Conservation (phyloP, 2,329 filamentous ascomycete species). For the Gliomastix tumulicola region DNA sequence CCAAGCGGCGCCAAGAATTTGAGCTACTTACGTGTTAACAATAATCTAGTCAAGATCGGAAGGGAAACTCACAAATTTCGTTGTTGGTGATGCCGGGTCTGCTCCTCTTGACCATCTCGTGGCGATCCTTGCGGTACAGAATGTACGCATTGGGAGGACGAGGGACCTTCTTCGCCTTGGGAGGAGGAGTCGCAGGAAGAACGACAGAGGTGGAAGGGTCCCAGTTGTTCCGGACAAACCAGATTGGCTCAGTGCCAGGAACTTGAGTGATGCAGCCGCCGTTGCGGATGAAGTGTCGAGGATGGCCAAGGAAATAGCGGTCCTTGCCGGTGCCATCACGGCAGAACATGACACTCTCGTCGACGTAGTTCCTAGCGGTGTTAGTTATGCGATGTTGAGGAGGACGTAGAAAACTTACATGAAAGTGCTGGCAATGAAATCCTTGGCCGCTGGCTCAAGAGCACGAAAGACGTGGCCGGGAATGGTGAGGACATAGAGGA, state of each 20-base stretch:
- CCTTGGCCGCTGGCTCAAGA: constrained; percentile 1
- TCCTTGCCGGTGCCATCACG: constrained; percentile 15
- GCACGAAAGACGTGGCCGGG: constrained; percentile 1
- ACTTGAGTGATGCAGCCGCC: background rate
- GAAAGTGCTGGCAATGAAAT: constrained; percentile 2
- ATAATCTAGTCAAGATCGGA: background rate
- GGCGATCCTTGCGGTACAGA: constrained; percentile 30
- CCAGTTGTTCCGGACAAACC: constrained; percentile 9
- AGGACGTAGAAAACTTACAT: constrained; percentile 1
- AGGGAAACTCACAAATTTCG: constrained; percentile 31
- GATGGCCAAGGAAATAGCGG: constrained; percentile 16
- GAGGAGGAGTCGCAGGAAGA: background rate
- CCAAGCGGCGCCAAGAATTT: constrained; percentile 28
- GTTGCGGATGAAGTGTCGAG: constrained; percentile 10
- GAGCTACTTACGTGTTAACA: constrained; percentile 13
- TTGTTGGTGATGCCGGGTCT: constrained; percentile 30
- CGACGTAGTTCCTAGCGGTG: constrained; percentile 8
- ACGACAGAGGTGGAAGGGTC: constrained; percentile 2
- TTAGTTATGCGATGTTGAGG: background rate
- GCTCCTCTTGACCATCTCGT: constrained; percentile 21
- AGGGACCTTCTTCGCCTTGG: constrained; percentile 16
- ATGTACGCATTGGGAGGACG: constrained; percentile 35
- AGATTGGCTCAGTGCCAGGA: constrained; percentile 11
- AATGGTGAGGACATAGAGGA: constrained; percentile 1
- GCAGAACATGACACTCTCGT: constrained; percentile 14